Conservation (phyloP, 2,329 filamentous ascomycete genomes). For the Penicillium decumbens region DNA sequence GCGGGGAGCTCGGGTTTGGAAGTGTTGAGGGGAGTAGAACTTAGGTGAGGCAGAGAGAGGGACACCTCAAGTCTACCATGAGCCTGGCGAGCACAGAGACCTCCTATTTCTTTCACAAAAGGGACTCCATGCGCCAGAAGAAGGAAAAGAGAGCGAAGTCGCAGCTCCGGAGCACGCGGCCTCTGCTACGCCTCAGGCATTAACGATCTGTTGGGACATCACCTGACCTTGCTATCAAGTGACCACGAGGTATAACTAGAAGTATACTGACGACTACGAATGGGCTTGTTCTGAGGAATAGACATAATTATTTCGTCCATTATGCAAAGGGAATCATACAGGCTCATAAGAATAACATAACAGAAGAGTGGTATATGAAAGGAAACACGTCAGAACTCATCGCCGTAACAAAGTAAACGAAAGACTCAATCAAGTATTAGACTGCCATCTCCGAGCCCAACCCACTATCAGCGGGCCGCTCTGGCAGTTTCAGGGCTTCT, state of each 20-base stretch:
- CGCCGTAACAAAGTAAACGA: constrained; percentile 6
- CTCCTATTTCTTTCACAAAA: constrained; percentile 1
- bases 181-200: constrained; percentile 20
- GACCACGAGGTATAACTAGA: constrained; percentile 2
- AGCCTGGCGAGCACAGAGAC: constrained; percentile 1
- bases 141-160: constrained; percentile 9
- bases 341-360: constrained; percentile 7
- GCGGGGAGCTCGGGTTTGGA: constrained; percentile 14
- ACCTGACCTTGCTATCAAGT: constrained; percentile 15
- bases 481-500: constrained; percentile 28
- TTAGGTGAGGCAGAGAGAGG: constrained; percentile 4
- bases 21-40: constrained; percentile 3
- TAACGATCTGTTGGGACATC: constrained; percentile 15
- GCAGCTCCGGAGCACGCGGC: constrained; percentile 11
- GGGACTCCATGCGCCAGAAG: constrained; percentile 10
- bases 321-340: constrained; percentile 18
- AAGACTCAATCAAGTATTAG: constrained; percentile 1
- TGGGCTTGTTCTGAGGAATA: background rate
- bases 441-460: constrained; percentile 28
- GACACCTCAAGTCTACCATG: constrained; percentile 11
- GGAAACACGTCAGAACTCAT: constrained; percentile 16
- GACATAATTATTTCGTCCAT: constrained; percentile 12
- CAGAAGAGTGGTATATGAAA: constrained; percentile 25
- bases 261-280: background rate
- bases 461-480: constrained; percentile 29